Conservation (phyloP, 108 stramenopile species). For the Nitzschia putrida region DNA sequence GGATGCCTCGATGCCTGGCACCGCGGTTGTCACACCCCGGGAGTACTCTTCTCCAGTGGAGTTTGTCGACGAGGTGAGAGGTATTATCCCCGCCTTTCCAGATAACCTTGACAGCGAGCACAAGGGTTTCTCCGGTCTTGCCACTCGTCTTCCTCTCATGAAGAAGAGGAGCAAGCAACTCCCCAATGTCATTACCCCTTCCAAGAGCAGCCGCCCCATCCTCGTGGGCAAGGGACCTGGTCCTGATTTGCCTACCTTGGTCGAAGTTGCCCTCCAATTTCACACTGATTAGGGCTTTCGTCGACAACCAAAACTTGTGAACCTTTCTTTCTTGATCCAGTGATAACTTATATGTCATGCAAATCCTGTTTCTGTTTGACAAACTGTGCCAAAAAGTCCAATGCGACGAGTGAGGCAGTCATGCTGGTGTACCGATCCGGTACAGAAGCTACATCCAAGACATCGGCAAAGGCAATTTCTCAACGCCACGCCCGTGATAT, state of each 20-base stretch:
- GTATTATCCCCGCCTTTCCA: conserved; percentile 22
- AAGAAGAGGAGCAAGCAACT: conserved; percentile 14
- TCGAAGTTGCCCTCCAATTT: conserved; percentile 33
- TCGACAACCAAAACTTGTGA: too few relatives aligned
- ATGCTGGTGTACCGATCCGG: too few relatives aligned
- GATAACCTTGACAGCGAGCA: conserved; percentile 15
- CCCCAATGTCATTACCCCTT: conserved; percentile 23
- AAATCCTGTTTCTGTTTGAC: not conserved
- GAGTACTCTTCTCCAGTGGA: conserved; percentile 29
- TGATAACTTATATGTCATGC: too few relatives aligned
- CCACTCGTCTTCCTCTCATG: conserved; percentile 17
- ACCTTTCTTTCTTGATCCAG: too few relatives aligned
- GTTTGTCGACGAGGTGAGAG: conserved; percentile 17
- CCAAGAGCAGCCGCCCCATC: conserved; percentile 12
- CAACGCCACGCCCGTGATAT: too few relatives aligned
- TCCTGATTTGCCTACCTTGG: conserved; percentile 37
- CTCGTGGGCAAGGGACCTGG: conserved; percentile 20
- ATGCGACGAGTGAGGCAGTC: not conserved
- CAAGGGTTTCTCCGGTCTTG: not conserved
- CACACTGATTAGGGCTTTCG: not conserved
- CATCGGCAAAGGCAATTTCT: too few relatives aligned
- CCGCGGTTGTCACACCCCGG: conserved; percentile 34
- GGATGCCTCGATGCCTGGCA: conserved; percentile 19
- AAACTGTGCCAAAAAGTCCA: conserved; percentile 1
- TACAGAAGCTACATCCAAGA: too few relatives aligned